phyloP scores from a whole-genome alignment of 306 rosid genomes.

The Psophocarpus tetragonolobus region DNA sequence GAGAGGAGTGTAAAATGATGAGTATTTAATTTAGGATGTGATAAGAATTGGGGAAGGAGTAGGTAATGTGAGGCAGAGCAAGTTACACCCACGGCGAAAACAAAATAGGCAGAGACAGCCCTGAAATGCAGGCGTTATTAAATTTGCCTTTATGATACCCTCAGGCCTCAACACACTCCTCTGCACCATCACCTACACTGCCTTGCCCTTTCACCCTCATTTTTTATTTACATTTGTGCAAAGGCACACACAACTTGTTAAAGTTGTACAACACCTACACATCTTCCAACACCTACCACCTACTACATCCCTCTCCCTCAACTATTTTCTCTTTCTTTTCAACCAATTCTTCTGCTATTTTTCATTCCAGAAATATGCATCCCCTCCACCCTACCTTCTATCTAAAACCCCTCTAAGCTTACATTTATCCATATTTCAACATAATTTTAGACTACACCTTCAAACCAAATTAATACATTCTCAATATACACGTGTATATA shows the following conservation, averaged over 20 bases:
- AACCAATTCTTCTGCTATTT: background rate
- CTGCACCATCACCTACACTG: slow-evolving; percentile 24
- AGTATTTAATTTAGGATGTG: background rate
- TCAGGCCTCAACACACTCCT: slow-evolving; percentile 4
- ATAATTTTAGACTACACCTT: too few species aligned
- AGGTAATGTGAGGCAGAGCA: background rate
- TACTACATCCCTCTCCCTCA: background rate
- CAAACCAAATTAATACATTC: too few species aligned
- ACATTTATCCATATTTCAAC: too few species aligned
- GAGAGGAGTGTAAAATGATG: background rate
- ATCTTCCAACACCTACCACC: slow-evolving; percentile 15
- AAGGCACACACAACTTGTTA: background rate
- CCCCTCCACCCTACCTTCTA: background rate
- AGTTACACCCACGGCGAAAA: slow-evolving; percentile 42
- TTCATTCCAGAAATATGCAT: slow-evolving; percentile 20
- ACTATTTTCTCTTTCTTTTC: background rate
- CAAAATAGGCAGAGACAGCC: slow-evolving; percentile 18
- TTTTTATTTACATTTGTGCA: background rate
- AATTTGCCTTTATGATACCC: slow-evolving; percentile 33
- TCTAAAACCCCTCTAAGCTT: background rate
- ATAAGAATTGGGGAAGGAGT: background rate
- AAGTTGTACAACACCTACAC: slow-evolving; percentile 4
- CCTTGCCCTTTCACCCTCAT: slow-evolving; percentile 1
- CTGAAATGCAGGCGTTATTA: slow-evolving; percentile 21
- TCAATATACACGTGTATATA: background rate